Conservation (phyloP, 345 rosid species). For the Erodium maritimum region DNA sequence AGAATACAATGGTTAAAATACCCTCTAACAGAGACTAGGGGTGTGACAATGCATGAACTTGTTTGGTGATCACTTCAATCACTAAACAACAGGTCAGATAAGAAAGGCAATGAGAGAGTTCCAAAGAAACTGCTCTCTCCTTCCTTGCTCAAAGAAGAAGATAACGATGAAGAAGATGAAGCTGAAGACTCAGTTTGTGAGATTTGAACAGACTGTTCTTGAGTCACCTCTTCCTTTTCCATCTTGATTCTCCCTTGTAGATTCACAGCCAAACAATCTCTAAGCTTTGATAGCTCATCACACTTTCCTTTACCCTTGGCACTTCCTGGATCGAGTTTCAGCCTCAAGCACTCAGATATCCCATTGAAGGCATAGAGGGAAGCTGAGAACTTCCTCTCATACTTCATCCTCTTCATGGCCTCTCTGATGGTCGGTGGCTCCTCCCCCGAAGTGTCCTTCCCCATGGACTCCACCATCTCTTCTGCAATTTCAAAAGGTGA, state of each 20-base stretch:
- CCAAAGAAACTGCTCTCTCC: neutral
- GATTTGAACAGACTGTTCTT: neutral
- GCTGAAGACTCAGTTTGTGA: neutral
- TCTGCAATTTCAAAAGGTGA: neutral
- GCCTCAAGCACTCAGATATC: slow-evolving; percentile 39
- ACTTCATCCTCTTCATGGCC: slow-evolving; percentile 6
- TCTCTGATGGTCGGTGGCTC: neutral
- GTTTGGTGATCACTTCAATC: neutral
- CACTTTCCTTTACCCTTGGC: neutral
- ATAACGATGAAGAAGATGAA: neutral
- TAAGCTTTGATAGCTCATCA: too few species aligned
- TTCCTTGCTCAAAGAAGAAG: neutral
- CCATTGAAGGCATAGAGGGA: slow-evolving; percentile 57
- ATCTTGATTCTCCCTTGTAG: too few species aligned
- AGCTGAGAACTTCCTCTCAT: slow-evolving; percentile 54
- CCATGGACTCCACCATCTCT: neutral
- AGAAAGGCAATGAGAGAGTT: neutral
- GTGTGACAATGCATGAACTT: too few species aligned
- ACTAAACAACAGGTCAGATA: neutral
- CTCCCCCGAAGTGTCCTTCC: neutral
- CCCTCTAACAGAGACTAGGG: too few species aligned
- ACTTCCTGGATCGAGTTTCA: slow-evolving; percentile 23
- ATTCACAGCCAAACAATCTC: too few species aligned
- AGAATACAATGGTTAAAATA: too few species aligned
- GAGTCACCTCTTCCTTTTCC: too few species aligned